These are phyloP conservation scores for Ceratocystis colombiana DNA, from an alignment of 2,329 filamentous ascomycete species.

Conservation along the genomic window DNA sequence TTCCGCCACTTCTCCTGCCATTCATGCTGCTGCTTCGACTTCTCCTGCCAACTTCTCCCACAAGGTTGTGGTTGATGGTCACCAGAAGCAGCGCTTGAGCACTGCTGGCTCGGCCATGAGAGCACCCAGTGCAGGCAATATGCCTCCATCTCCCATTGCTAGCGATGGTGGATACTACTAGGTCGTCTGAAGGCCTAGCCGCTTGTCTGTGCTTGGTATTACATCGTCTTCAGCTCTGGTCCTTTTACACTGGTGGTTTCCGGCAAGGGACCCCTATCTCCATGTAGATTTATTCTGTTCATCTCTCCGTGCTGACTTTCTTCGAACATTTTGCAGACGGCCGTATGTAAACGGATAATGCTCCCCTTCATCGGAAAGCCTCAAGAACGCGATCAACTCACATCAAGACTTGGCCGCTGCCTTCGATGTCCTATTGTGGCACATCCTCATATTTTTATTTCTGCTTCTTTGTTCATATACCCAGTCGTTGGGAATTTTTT, in stretches of 20 bases:
- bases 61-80: slow-evolving; percentile 29
- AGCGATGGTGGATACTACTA: slow-evolving; percentile 53
- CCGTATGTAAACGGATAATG: slow-evolving; percentile 1
- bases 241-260: background rate
- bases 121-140: slow-evolving; percentile 45
- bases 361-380: background rate
- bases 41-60: slow-evolving; percentile 27
- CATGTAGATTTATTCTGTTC: background rate
- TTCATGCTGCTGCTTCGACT: slow-evolving; percentile 24
- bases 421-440: background rate
- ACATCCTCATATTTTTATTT: slow-evolving; percentile 12
- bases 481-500: slow-evolving; percentile 20
- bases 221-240: background rate
- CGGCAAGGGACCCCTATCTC: background rate
- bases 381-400: background rate
- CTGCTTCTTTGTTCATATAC: slow-evolving; percentile 25
- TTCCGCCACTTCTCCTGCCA: slow-evolving; percentile 26
- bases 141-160: slow-evolving; percentile 51
- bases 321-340: slow-evolving; percentile 3
- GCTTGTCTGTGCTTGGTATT: too few relatives aligned
- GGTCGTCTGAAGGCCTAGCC: slow-evolving; percentile 20
- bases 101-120: slow-evolving; percentile 44
- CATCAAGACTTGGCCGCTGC: background rate
- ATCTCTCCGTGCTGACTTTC: slow-evolving; percentile 7
- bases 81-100: slow-evolving; percentile 39